phyloP scores from a whole-genome alignment of 352 stramenopile genomes.

The Phytophthora ramorum region DNA sequence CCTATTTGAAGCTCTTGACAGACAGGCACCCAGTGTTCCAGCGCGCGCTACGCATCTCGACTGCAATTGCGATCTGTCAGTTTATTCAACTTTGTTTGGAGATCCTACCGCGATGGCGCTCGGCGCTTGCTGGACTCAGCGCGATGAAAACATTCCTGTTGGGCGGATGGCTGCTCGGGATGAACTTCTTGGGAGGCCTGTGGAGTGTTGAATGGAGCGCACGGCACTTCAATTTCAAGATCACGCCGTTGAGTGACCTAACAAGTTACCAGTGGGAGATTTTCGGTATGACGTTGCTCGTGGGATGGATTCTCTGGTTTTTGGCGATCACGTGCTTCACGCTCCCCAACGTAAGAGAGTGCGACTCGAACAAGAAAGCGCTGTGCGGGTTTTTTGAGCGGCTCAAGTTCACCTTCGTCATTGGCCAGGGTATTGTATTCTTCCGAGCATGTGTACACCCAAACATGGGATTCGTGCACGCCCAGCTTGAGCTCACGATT shows the following conservation, averaged over 20 bases:
- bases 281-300: slow-evolving; percentile 80
- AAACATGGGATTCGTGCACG: slow-evolving; percentile 88
- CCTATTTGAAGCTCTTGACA: slow-evolving; percentile 86
- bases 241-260: slow-evolving; percentile 76
- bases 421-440: slow-evolving; percentile 85
- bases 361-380: slow-evolving; percentile 70
- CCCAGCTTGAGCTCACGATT: slow-evolving; percentile 88
- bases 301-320: slow-evolving; percentile 87
- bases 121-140: slow-evolving; percentile 60
- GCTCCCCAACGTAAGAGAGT: slow-evolving; percentile 55
- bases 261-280: slow-evolving; percentile 79
- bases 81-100: slow-evolving; percentile 89
- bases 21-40: slow-evolving; percentile 87
- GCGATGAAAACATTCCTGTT: slow-evolving; percentile 63
- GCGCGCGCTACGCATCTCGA: slow-evolving; percentile 78
- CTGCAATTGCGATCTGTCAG: slow-evolving; percentile 82
- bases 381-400: slow-evolving; percentile 77
- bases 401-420: slow-evolving; percentile 84
- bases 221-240: slow-evolving; percentile 69
- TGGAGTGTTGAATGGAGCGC: slow-evolving; percentile 84
- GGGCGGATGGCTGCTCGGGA: slow-evolving; percentile 57
- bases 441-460: slow-evolving; percentile 79
- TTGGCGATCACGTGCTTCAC: slow-evolving; percentile 72
- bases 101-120: slow-evolving; percentile 79
- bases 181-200: slow-evolving; percentile 69